Conservation (phyloP, 257 asterid species). For the Craterostigma plantagineum region DNA sequence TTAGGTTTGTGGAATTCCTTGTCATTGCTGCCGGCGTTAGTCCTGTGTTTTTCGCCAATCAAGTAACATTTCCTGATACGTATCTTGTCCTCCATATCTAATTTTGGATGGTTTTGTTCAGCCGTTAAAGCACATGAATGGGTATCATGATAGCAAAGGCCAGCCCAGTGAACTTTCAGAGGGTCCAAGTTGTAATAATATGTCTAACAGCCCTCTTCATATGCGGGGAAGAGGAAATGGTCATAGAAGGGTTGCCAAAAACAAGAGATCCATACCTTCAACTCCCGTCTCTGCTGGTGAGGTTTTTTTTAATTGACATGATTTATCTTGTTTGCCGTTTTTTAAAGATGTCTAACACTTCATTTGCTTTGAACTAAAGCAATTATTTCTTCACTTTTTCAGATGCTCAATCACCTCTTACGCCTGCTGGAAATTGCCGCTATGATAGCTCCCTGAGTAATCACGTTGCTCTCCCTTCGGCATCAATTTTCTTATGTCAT, state of each 20-base stretch:
- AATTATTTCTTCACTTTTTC: conserved; percentile 13
- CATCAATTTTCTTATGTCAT: too few relatives aligned
- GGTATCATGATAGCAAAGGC: conserved; percentile 22
- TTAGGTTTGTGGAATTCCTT: too few relatives aligned
- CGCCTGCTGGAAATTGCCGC: conserved; percentile 81
- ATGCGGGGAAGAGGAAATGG: conserved; percentile 47
- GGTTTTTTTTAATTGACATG: too few relatives aligned
- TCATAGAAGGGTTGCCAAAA: conserved; percentile 50
- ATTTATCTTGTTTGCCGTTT: too few relatives aligned
- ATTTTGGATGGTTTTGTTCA: conserved; percentile 14
- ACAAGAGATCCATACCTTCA: conserved; percentile 36
- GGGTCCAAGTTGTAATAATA: conserved; percentile 29
- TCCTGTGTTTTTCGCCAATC: neutral
- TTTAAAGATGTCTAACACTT: too few relatives aligned
- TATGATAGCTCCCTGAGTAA: too few relatives aligned
- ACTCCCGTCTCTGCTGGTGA: conserved; percentile 55
- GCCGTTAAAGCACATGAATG: conserved; percentile 60
- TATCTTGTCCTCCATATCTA: conserved; percentile 8
- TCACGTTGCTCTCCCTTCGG: too few relatives aligned
- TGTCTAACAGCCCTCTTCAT: conserved; percentile 32
- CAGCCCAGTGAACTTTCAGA: conserved; percentile 32
- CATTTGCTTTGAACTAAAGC: conserved; percentile 3
- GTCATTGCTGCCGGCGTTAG: too few relatives aligned
- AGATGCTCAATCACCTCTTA: conserved; percentile 61
- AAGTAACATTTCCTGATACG: conserved; percentile 2